Percentiles rank a stretch among this genome's conserved stretches.
These are phyloP conservation scores for Auricularia heimuer DNA, from an alignment of 768 basidiomycete species.

Conservation along the genomic window DNA sequence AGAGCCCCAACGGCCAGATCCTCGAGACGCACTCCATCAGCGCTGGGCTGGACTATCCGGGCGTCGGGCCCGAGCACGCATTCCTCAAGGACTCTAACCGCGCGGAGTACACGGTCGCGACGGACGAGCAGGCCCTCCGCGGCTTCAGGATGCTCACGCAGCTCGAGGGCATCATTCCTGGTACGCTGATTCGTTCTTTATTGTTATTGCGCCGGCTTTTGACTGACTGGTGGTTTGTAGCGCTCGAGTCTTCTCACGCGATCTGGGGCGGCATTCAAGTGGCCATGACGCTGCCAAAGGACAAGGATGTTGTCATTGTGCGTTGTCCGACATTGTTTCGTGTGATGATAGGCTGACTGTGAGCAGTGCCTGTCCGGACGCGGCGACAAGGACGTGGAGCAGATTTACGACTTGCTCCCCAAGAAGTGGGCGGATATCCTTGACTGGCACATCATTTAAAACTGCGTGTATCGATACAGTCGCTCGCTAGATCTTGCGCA, in stretches of 20 bases:
- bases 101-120: conserved; percentile 88
- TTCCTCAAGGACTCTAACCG: conserved; percentile 93
- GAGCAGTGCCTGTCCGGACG: conserved; percentile 82
- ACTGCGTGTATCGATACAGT: not conserved
- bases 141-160: conserved; percentile 91
- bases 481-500: too few species aligned
- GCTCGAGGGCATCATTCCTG: conserved; percentile 93
- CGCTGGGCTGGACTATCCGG: conserved; percentile 92
- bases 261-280: conserved; percentile 85
- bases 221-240: conserved; percentile 27
- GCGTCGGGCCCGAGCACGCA: conserved; percentile 96
- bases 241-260: conserved; percentile 91
- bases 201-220: too few species aligned
- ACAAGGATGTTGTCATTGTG: conserved; percentile 84
- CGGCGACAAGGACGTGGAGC: conserved; percentile 96
- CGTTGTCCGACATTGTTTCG: conserved; percentile 24
- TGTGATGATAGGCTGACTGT: not conserved
- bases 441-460: conserved; percentile 68
- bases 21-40: conserved; percentile 96
- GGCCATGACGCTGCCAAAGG: conserved; percentile 76
- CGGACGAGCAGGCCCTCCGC: conserved; percentile 86
- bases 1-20: conserved; percentile 83
- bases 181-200: conserved; percentile 28
- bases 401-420: conserved; percentile 88
- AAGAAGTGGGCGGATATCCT: conserved; percentile 87